Conservation (phyloP, 768 basidiomycete genomes). For the Xanthoconium stramineum region DNA sequence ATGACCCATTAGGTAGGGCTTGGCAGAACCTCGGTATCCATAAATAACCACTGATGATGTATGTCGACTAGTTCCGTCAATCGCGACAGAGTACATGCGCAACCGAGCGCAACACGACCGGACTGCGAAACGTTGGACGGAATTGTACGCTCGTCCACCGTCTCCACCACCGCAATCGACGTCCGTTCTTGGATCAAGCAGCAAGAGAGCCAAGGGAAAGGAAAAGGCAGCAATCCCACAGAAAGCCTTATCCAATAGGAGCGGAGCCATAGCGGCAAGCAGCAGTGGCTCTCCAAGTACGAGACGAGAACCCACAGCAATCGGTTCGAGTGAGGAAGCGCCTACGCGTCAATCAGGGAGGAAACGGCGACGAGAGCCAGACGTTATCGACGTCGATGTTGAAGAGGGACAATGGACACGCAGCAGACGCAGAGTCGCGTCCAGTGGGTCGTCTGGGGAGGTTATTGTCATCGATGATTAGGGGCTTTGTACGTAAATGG, state of each 20-base stretch:
- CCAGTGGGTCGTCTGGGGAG: constrained; percentile 28
- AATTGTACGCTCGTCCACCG: constrained; percentile 59
- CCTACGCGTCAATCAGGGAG: constrained; percentile 19
- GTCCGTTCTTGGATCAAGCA: neutral
- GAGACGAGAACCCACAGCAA: constrained; percentile 22
- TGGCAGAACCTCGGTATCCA: neutral
- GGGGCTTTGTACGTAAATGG: neutral
- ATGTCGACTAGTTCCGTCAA: constrained; percentile 52
- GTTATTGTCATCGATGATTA: constrained; percentile 47
- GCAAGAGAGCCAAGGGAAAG: constrained; percentile 37
- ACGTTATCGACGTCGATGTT: constrained; percentile 30
- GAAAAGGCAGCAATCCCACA: constrained; percentile 20
- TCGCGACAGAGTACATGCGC: constrained; percentile 65
- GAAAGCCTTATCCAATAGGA: constrained; percentile 5
- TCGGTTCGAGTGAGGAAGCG: constrained; percentile 32
- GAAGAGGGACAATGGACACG: constrained; percentile 27
- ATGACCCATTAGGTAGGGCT: constrained; percentile 64
- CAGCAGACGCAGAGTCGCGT: constrained; percentile 16
- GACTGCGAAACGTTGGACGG: constrained; percentile 77
- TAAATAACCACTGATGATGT: neutral
- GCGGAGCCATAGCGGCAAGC: neutral
- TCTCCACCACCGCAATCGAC: constrained; percentile 23
- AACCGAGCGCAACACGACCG: constrained; percentile 70
- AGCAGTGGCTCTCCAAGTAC: constrained; percentile 15
- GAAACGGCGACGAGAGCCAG: constrained; percentile 36